A percentile compares a stretch with the other conserved stretches of the same genome.
Evolutionary conservation across 2,329 filamentous ascomycete species (phyloP).

Genomic region (Epichloe gansuensis): DNA sequence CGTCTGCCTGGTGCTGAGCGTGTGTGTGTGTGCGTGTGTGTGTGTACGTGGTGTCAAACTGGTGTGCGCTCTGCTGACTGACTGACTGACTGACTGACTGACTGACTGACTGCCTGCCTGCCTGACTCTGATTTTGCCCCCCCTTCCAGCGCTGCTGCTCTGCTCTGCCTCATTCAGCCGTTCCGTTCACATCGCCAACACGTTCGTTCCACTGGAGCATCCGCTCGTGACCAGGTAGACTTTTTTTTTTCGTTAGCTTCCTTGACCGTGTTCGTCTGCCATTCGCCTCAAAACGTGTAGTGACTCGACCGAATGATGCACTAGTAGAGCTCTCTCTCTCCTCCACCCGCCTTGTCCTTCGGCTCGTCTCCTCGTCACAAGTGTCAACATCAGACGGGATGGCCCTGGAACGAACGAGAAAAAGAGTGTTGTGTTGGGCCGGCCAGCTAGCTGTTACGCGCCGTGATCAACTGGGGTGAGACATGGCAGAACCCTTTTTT

Average conservation of each 20-base stretch:
- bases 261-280: neutral
- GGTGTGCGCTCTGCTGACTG: neutral
- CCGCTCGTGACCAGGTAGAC: neutral
- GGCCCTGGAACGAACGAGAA: neutral
- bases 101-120: no score
- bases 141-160: neutral
- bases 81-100: no score
- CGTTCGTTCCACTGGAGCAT: neutral
- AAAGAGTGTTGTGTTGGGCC: neutral
- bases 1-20: neutral
- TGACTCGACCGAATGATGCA: neutral
- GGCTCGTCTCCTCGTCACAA: neutral
- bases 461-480: slow-evolving; percentile 2
- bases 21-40: slow-evolving; percentile 10
- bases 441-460: neutral
- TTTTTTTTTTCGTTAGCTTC: neutral
- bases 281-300: neutral
- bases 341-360: neutral
- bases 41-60: slow-evolving; percentile 8
- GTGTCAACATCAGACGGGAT: neutral
- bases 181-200: no score
- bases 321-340: neutral
- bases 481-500: neutral
- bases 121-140: neutral
- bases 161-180: no score